Evolutionary conservation across 495 filamentous ascomycete genomes (phyloP), one percentile per base, ranked within the genome.

Genomic region (Penicillium silybi): DNA sequence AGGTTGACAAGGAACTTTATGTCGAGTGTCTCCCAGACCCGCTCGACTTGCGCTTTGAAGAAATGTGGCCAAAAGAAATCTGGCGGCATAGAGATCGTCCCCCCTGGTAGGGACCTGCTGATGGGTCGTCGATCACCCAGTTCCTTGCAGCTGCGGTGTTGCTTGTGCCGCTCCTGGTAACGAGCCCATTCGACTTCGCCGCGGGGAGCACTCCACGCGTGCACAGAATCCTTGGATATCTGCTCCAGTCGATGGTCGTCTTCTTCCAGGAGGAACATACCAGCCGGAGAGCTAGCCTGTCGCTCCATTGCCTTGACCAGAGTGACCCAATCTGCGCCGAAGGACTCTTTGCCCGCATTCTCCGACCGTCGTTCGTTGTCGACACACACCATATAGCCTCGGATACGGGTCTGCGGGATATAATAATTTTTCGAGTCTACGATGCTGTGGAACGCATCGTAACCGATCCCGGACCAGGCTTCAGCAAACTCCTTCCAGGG

Each of bases 351-450:
- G 82, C 25, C 57, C 27, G 5, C 29, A 27, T 3, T 57, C 34
- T 25, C 59, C 49, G 35, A 47, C 27, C 15, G 62, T 27, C 6
- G 50, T 45, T 1, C 47, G 50, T 16, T 65, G 48, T 88, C 76
- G 10, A 90, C 57, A 22, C 81, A 84, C 25, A 90, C 65, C 64
- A 92, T 78, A 59, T 93, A 95, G 5, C 83, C 81, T 39, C 90
- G 77, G 27, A 74, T 72, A 1, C 90, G 74, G 5, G 90, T 95
- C 34, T 95, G 90, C 0, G 90, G 90, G 2, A 95, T 69, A 42
- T 90, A 91, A 60, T 79, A 92, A 0, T 87, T 59, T 61, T 92
- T 93, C 2, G 84, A 85, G 57, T 95, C 88, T 0, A 88, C 58
- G 5, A 64, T 52, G 5, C 62, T 26, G 13, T 66, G 69, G 5